These are phyloP conservation scores for Phytopythium aichiense DNA, from an alignment of 352 stramenopile species.

Conservation along the genomic window DNA sequence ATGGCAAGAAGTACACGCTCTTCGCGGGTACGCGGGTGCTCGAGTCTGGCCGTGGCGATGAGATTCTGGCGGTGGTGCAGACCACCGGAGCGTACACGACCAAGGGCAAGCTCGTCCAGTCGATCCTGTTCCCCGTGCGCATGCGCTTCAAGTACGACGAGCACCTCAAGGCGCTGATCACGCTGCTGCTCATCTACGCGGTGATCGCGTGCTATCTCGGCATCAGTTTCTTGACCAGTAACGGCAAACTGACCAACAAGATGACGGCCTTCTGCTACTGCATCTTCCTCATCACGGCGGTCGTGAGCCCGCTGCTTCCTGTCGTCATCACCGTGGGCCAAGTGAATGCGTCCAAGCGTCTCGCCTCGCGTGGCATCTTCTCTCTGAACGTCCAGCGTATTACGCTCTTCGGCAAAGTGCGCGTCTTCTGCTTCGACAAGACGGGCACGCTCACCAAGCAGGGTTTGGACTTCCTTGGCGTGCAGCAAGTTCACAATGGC, in stretches of 20 bases:
- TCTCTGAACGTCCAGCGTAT: conserved; percentile 70
- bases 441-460: conserved; percentile 85
- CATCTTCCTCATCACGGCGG: conserved; percentile 51
- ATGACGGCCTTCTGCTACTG: conserved; percentile 48
- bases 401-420: conserved; percentile 78
- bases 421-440: conserved; percentile 84
- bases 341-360: conserved; percentile 58
- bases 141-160: conserved; percentile 87
- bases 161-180: conserved; percentile 66
- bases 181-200: conserved; percentile 54
- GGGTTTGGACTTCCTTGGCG: conserved; percentile 61
- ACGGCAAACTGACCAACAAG: conserved; percentile 51
- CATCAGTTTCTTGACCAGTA: conserved; percentile 39
- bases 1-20: conserved; percentile 64
- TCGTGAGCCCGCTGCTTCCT: conserved; percentile 70
- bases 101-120: conserved; percentile 70
- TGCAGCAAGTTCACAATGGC: conserved; percentile 16
- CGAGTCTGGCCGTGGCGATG: conserved; percentile 31
- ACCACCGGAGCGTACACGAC: conserved; percentile 66
- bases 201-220: conserved; percentile 42
- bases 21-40: conserved; percentile 69
- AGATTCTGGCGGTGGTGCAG: conserved; percentile 56
- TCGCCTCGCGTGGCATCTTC: conserved; percentile 51
- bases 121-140: conserved; percentile 69
- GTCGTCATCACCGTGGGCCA: conserved; percentile 78